phyloP scores from a whole-genome alignment of 495 filamentous ascomycete species.

The Penicillium macrosclerotiorum region DNA sequence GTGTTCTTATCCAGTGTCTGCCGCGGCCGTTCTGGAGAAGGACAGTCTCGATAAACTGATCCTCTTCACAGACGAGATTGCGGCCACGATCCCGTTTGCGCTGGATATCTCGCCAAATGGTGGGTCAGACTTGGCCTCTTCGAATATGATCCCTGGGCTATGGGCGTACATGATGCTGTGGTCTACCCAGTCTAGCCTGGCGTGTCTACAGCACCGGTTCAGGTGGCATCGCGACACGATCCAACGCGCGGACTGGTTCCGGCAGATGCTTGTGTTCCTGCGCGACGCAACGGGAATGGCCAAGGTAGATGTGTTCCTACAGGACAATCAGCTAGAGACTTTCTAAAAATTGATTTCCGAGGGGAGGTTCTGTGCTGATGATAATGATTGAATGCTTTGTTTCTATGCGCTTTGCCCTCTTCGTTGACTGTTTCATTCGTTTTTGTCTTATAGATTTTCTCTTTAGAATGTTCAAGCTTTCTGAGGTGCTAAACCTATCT shows the following conservation, averaged over 20 bases:
- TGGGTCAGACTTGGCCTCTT: background rate
- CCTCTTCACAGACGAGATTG: constrained; percentile 2
- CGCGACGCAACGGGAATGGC: constrained; percentile 10
- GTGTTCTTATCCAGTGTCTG: background rate
- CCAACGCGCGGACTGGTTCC: constrained; percentile 5
- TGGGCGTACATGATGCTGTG: constrained; percentile 10
- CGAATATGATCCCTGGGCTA: constrained; percentile 4
- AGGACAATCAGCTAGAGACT: background rate
- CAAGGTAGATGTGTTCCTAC: constrained; percentile 6
- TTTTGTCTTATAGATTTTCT: background rate
- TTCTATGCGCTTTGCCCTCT: no score
- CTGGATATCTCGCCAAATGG: constrained; percentile 5
- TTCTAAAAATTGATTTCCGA: no score
- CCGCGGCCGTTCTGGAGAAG: background rate
- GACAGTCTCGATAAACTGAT: background rate
- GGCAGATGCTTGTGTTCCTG: constrained; percentile 6
- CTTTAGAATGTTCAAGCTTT: background rate
- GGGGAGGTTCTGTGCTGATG: no score
- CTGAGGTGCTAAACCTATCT: no score
- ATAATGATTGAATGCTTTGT: no score
- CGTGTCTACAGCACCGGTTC: constrained; percentile 4
- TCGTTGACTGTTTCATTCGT: no score
- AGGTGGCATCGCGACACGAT: background rate
- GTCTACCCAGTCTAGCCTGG: constrained; percentile 2
- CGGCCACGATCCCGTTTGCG: constrained; percentile 6